Percentiles rank a stretch among this genome's conserved stretches.
Evolutionary conservation across 2,329 filamentous ascomycete species (phyloP).

Genomic region (Rutstroemia sp.): DNA sequence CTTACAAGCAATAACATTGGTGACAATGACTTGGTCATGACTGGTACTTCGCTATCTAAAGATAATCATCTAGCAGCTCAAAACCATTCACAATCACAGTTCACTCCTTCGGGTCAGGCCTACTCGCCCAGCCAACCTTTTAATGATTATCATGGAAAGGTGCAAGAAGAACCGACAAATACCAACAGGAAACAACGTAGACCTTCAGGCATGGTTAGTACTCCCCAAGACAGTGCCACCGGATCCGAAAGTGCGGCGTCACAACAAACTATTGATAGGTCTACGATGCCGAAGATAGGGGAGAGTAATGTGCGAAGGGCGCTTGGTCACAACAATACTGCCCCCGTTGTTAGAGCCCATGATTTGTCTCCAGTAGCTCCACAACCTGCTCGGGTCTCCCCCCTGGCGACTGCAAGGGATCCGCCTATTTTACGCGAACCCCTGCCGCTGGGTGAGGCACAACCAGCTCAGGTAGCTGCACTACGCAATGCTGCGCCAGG

Average conservation of each 20-base stretch:
- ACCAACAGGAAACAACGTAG: neutral
- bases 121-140: slow-evolving; percentile 1
- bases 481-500: slow-evolving; percentile 41
- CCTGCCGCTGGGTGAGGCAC: slow-evolving; percentile 21
- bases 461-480: slow-evolving; percentile 48
- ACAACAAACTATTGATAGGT: slow-evolving; percentile 31
- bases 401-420: slow-evolving; percentile 41
- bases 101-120: slow-evolving; percentile 1
- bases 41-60: slow-evolving; percentile 25
- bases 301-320: slow-evolving; percentile 33
- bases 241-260: slow-evolving; percentile 1
- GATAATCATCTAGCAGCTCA: slow-evolving; percentile 24
- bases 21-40: slow-evolving; percentile 21
- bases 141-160: neutral
- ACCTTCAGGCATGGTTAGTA: slow-evolving; percentile 9
- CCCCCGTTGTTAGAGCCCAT: slow-evolving; percentile 64
- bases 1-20: slow-evolving; percentile 18
- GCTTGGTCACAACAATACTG: slow-evolving; percentile 37
- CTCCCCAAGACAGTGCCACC: slow-evolving; percentile 4
- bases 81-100: slow-evolving; percentile 15
- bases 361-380: slow-evolving; percentile 68
- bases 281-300: slow-evolving; percentile 29
- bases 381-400: slow-evolving; percentile 63
- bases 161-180: neutral
- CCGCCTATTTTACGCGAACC: slow-evolving; percentile 25